Evolutionary conservation across 805 yeast species (phyloP), one percentile per base, ranked within the genome.

Genomic region (Hanseniaspora lachancei): DNA sequence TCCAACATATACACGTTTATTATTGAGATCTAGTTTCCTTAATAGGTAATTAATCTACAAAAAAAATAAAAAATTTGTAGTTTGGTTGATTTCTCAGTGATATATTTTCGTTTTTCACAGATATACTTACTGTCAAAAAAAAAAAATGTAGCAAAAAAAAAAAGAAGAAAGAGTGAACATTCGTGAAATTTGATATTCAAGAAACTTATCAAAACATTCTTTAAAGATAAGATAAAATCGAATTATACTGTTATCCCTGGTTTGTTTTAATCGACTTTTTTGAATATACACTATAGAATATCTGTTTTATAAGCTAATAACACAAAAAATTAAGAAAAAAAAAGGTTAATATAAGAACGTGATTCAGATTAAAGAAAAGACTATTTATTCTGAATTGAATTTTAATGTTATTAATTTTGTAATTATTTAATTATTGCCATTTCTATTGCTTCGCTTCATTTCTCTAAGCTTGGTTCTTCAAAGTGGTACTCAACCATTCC

Each of bases 401-500:
- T 44, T 15, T 44, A 18, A 42, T 24, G 15, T 18, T 21, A 42
- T 18, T 42, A 18, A 21, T 21, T 21, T 21, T 42, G n/a, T 21
- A 42, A 7, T 18, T n/a, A 39, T 39, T 39, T 39, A 39, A 38
- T n/a, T 38, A 10, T 32, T 32, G 35, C 35, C 35, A 32, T 32
- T 32, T 32, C 35, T 39, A 39, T 18, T 39, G 21, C 16, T n/a
- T 18, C n/a, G 9, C 20, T 21, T 18, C 12, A n/a, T 13, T 34
- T 32, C 35, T 32, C 46, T 55, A 55, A 38, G 57, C 71, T 68
- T 78, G 75, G 72, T 77, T 84, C 78, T 88, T 88, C 75, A 89
- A 81, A 77, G 86, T 87, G 70, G 87, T 84, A 64, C 89, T 81
- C 69, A 89, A 82, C 97, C 97, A 89, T 77, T 89, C 96, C 72